These are phyloP conservation scores for Sequoiadendron giganteum DNA, from an alignment of 75 land plant species.

Conservation along the genomic window DNA sequence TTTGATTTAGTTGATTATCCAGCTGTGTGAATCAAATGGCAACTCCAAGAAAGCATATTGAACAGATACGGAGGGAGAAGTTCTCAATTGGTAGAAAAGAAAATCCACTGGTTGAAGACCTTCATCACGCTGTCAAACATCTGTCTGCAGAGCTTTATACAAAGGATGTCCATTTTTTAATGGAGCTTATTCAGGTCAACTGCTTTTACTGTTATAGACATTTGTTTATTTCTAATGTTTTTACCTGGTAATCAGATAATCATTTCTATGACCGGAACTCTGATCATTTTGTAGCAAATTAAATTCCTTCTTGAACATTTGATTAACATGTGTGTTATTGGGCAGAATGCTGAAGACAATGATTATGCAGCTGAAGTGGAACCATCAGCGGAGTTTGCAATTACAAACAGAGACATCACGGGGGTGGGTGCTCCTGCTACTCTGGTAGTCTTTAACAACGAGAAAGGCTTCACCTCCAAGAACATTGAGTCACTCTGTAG, in stretches of 20 bases:
- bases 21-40: neutral
- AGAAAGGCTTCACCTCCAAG: too few species aligned
- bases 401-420: too few species aligned
- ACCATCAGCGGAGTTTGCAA: neutral
- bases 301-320: too few species aligned
- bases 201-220: neutral
- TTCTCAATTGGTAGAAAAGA: constrained; percentile 40
- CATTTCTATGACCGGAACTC: too few species aligned
- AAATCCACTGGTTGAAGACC: constrained; percentile 36
- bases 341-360: constrained; percentile 50
- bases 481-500: too few species aligned
- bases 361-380: constrained; percentile 21
- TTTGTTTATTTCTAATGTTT: neutral
- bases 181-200: constrained; percentile 64
- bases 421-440: too few species aligned
- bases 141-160: constrained; percentile 62
- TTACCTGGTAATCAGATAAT: neutral
- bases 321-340: neutral
- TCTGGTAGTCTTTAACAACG: too few species aligned
- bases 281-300: too few species aligned
- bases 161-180: neutral
- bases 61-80: constrained; percentile 39
- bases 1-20: too few species aligned
- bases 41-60: constrained; percentile 31
- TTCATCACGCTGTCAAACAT: constrained; percentile 50